A percentile compares a stretch with the other conserved stretches of the same genome.
phyloP scores from a whole-genome alignment of 2,329 filamentous ascomycete species.

The Arthrobotrys entomopaga region DNA sequence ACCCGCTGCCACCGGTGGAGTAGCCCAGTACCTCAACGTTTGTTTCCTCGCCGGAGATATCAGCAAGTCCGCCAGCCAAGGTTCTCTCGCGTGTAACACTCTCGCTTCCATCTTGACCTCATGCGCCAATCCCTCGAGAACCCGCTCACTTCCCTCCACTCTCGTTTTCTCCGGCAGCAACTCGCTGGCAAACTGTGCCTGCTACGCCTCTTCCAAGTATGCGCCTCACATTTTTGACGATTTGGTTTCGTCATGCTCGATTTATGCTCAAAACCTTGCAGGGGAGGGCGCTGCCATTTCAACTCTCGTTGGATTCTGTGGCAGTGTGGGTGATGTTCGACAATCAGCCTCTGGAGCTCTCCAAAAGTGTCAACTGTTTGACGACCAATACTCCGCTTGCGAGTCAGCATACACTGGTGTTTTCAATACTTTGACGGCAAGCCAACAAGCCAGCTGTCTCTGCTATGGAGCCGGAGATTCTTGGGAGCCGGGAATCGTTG shows the following conservation, averaged over 20 bases:
- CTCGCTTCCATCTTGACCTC: constrained; percentile 33
- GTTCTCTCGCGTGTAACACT: constrained; percentile 44
- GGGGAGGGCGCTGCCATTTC: constrained; percentile 40
- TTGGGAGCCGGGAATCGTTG: constrained; percentile 32
- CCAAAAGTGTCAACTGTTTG: constrained; percentile 35
- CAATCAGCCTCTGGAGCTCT: constrained; percentile 38
- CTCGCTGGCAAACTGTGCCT: constrained; percentile 43
- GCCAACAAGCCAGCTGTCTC: constrained; percentile 46
- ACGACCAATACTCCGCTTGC: constrained; percentile 27
- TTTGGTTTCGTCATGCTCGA: constrained; percentile 42
- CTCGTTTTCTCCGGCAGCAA: constrained; percentile 31
- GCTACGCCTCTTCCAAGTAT: constrained; percentile 31
- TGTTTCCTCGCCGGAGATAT: constrained; percentile 50
- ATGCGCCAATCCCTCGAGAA: constrained; percentile 34
- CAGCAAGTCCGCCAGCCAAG: constrained; percentile 34
- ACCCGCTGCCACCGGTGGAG: constrained; percentile 19
- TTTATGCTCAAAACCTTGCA: constrained; percentile 42
- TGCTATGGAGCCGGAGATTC: constrained; percentile 31
- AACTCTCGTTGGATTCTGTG: constrained; percentile 37
- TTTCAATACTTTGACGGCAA: constrained; percentile 22
- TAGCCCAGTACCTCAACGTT: constrained; percentile 45
- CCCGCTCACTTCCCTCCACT: background rate
- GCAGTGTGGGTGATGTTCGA: constrained; percentile 27
- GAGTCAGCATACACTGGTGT: constrained; percentile 13
- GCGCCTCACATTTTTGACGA: constrained; percentile 32